Percentiles rank a stretch among this genome's conserved stretches.
phyloP scores from a whole-genome alignment of 345 rosid genomes.

The Aethionema arabicum region DNA sequence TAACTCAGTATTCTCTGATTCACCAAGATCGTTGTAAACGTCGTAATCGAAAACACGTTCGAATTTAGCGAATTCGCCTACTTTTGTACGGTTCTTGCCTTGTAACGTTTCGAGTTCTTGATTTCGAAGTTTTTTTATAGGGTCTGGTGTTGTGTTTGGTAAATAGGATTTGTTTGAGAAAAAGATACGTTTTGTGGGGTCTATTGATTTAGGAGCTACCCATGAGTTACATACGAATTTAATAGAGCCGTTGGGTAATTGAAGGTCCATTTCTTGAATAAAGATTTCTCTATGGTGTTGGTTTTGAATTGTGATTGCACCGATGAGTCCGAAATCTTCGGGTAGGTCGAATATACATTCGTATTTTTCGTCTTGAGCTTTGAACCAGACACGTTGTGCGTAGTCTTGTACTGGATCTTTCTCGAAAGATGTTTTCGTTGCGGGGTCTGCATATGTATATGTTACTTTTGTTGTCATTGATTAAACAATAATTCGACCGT shows the following conservation, averaged over 20 bases:
- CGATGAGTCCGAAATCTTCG: conserved; percentile 56
- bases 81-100: conserved; percentile 55
- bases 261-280: conserved; percentile 46
- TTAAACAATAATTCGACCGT: background rate
- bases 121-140: conserved; percentile 51
- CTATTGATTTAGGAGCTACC: conserved; percentile 55
- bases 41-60: conserved; percentile 83
- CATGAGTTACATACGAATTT: conserved; percentile 56
- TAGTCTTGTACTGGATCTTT: conserved; percentile 48
- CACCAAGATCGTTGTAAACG: conserved; percentile 73
- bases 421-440: conserved; percentile 45
- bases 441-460: background rate
- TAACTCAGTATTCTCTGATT: conserved; percentile 46
- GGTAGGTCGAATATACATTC: conserved; percentile 59
- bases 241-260: conserved; percentile 46
- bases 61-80: conserved; percentile 50
- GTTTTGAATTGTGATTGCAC: conserved; percentile 63
- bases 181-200: conserved; percentile 55
- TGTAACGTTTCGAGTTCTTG: conserved; percentile 52
- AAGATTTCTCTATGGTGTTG: conserved; percentile 71
- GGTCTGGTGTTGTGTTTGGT: conserved; percentile 64
- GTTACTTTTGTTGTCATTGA: background rate
- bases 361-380: conserved; percentile 38
- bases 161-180: conserved; percentile 62
- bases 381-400: conserved; percentile 42